Base-by-base conservation (phyloP, 306 rosid genomes). In the Vigna mungo region DNA sequence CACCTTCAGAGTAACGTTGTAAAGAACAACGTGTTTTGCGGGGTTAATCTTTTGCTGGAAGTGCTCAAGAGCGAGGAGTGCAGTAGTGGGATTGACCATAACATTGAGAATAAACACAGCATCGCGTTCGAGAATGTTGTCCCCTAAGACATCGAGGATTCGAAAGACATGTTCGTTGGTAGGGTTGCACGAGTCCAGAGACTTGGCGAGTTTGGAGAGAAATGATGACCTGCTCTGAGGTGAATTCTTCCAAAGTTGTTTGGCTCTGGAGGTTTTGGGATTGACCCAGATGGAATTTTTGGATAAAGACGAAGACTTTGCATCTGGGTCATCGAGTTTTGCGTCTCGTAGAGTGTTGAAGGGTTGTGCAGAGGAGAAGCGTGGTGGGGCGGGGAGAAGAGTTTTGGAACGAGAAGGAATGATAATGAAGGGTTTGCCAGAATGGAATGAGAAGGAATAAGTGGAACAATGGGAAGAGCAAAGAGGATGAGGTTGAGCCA, bases 401-500 rank as follows among this genome's bases (percentile, higher is more conserved):
- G 84, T 63, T 84, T 61, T 80, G 49, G 85, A 64, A 25, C 54
- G 88, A 55, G 84, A 51, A 0, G 8, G 1, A 15, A 75, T 23
- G 21, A 79, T 80, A 63, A 34, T 78, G 64, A 44, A 69, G 66
- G 79, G 86, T 63, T 1, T 36, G 48, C 15, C 15, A 63, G 2
- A 9, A 63, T 16, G 69, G 27, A 63, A 63, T 3, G 48, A 60
- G 23, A 14, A 30, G 9, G 63, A 71, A 12, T 82, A 77, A 27
- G 88, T 53, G 52, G 89, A 86, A 43, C 48, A 11, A 7, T 90
- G 78, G 0, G 89, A 83, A 64, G 89, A 78, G 77, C 84, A 87
- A 37, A 92, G 84, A 78, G 87, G 86, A 84, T 78, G 89, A 63
- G 96, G 84, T 89, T 80, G 86, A 49, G 94, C 94, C 98, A 94